A percentile compares a stretch with the other conserved stretches of the same genome.
phyloP scores from a whole-genome alignment of 2,329 filamentous ascomycete genomes.

The Trichoderma harzianum region DNA sequence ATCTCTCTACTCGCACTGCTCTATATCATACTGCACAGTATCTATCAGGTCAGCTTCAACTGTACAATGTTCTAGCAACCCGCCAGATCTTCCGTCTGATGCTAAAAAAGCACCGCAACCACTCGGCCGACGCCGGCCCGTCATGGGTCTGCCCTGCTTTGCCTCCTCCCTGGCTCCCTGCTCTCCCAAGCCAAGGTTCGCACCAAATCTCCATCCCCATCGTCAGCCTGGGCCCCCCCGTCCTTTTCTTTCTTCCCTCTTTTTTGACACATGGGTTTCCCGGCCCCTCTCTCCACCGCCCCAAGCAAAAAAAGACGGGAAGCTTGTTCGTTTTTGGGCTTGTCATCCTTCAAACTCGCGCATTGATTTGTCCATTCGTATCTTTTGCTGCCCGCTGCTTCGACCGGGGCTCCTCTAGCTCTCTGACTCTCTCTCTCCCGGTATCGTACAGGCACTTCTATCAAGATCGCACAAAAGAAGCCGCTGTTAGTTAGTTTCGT shows the following conservation, averaged over 20 bases:
- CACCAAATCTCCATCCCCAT: neutral
- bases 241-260: neutral
- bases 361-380: slow-evolving; percentile 4
- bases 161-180: neutral
- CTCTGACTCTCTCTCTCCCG: neutral
- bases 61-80: neutral
- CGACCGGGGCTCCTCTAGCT: neutral
- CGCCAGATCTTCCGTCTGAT: neutral
- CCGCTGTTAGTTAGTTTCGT: neutral
- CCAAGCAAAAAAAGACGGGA: neutral
- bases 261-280: slow-evolving; percentile 12
- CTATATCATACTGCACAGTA: no score
- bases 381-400: neutral
- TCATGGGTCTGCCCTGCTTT: neutral
- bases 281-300: neutral
- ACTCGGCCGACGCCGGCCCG: slow-evolving; percentile 17
- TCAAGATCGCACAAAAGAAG: neutral
- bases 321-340: neutral
- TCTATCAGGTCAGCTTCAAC: neutral
- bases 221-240: slow-evolving; percentile 5
- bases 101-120: neutral
- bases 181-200: neutral
- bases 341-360: neutral
- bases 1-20: no score
- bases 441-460: neutral